A percentile compares a stretch with the other conserved stretches of the same genome.
These are phyloP conservation scores for Candida sojae DNA, from an alignment of 1,139 yeast species.

Conservation along the genomic window DNA sequence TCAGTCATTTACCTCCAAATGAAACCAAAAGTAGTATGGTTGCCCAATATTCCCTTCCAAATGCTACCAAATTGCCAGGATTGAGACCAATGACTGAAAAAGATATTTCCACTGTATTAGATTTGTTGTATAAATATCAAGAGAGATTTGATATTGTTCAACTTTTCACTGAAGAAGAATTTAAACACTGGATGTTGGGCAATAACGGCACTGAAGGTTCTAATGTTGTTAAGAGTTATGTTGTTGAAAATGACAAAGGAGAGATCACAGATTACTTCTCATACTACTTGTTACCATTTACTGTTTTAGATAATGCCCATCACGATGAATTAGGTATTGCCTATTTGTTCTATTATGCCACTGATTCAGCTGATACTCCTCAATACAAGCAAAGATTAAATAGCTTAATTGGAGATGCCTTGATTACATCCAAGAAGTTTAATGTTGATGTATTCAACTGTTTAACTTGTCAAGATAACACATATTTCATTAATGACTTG, in stretches of 20 bases:
- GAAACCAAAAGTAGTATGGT: constrained; percentile 81
- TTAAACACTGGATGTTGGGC: constrained; percentile 80
- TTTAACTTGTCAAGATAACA: constrained; percentile 85
- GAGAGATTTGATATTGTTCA: constrained; percentile 73
- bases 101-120: constrained; percentile 68
- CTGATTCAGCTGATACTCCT: constrained; percentile 46
- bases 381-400: constrained; percentile 59
- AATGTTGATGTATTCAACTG: constrained; percentile 93
- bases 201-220: constrained; percentile 21
- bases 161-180: constrained; percentile 66
- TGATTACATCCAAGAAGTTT: constrained; percentile 66
- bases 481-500: constrained; percentile 74
- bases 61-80: constrained; percentile 55
- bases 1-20: constrained; percentile 74
- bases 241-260: constrained; percentile 68
- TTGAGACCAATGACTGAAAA: constrained; percentile 60
- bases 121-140: constrained; percentile 63
- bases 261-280: constrained; percentile 85
- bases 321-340: constrained; percentile 82
- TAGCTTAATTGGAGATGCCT: constrained; percentile 69
- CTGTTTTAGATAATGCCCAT: constrained; percentile 68
- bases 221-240: constrained; percentile 74
- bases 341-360: constrained; percentile 86
- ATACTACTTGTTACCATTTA: constrained; percentile 84
- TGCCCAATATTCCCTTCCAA: constrained; percentile 74